phyloP scores from a whole-genome alignment of 2,329 filamentous ascomycete genomes.

The Pseudogymnoascus sp. region DNA sequence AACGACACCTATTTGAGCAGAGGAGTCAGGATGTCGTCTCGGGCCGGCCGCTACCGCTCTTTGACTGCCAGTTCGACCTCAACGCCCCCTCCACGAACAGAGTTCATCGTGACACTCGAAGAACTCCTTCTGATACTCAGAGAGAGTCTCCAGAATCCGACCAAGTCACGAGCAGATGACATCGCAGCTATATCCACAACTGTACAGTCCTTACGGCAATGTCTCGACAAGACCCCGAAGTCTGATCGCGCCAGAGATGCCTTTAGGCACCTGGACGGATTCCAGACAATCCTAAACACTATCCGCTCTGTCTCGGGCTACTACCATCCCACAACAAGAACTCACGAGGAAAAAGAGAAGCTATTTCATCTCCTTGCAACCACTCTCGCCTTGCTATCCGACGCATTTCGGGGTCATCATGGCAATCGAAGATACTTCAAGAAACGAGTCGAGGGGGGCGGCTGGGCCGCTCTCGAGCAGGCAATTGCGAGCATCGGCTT shows the following conservation, averaged over 20 bases:
- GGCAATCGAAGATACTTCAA: slow-evolving; percentile 86
- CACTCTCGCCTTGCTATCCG: slow-evolving; percentile 63
- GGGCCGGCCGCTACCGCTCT: slow-evolving; percentile 52
- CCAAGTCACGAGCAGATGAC: neutral
- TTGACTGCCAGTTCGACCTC: slow-evolving; percentile 52
- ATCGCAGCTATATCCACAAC: neutral
- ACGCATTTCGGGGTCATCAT: slow-evolving; percentile 60
- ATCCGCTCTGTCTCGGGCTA: slow-evolving; percentile 65
- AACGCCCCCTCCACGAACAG: slow-evolving; percentile 43
- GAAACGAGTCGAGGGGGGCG: slow-evolving; percentile 64
- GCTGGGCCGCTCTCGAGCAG: slow-evolving; percentile 71
- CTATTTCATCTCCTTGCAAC: slow-evolving; percentile 64
- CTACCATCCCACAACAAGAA: slow-evolving; percentile 60
- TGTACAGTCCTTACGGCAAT: slow-evolving; percentile 23
- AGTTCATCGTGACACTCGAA: slow-evolving; percentile 52
- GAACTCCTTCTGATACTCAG: slow-evolving; percentile 34
- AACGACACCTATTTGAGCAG: neutral
- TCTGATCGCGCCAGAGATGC: slow-evolving; percentile 59
- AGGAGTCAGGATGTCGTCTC: slow-evolving; percentile 39
- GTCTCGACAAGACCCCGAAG: slow-evolving; percentile 34
- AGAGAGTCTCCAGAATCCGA: neutral
- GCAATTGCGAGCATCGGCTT: slow-evolving; percentile 60
- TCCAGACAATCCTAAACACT: slow-evolving; percentile 62
- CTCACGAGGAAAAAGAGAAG: slow-evolving; percentile 52
- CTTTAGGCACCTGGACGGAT: slow-evolving; percentile 74